Evolutionary conservation across 768 basidiomycete genomes (phyloP).

Genomic region (Kwoniella shandongensis): DNA sequence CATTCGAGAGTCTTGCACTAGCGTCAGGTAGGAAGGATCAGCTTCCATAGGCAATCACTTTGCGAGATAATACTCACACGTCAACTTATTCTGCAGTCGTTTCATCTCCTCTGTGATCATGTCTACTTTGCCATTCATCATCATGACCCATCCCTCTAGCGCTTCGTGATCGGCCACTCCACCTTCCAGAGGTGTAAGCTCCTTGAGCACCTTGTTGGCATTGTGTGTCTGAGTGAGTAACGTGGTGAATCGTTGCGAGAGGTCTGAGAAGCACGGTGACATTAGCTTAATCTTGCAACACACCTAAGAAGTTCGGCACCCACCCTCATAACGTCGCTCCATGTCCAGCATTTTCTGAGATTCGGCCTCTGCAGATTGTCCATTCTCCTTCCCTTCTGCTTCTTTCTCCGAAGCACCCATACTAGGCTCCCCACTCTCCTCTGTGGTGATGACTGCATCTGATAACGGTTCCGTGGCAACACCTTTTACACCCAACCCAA

Average conservation of each 20-base stretch:
- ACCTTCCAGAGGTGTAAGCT: conserved; percentile 69
- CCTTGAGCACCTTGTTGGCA: conserved; percentile 65
- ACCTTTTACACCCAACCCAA: conserved; percentile 7
- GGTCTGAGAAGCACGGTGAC: conserved; percentile 11
- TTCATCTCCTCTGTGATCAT: conserved; percentile 78
- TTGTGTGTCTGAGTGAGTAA: conserved; percentile 29
- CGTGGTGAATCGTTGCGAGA: conserved; percentile 29
- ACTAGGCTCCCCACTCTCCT: background rate
- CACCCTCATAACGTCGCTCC: conserved; percentile 29
- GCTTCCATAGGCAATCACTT: conserved; percentile 3
- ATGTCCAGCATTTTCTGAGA: conserved; percentile 18
- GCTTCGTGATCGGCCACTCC: conserved; percentile 64
- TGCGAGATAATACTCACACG: conserved; percentile 59
- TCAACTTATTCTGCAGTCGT: conserved; percentile 69
- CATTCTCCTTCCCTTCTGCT: conserved; percentile 3
- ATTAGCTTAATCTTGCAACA: background rate
- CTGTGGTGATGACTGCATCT: background rate
- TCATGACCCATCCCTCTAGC: conserved; percentile 71
- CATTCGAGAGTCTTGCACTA: conserved; percentile 80
- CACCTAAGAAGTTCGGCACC: background rate
- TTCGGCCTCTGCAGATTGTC: conserved; percentile 2
- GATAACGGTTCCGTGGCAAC: conserved; percentile 1
- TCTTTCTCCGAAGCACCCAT: background rate
- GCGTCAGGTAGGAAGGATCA: conserved; percentile 3
- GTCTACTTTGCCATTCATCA: conserved; percentile 67